These are phyloP conservation scores for Microbotryomycetes sp. DNA, from an alignment of 1,284 basidiomycete species.

Conservation along the genomic window DNA sequence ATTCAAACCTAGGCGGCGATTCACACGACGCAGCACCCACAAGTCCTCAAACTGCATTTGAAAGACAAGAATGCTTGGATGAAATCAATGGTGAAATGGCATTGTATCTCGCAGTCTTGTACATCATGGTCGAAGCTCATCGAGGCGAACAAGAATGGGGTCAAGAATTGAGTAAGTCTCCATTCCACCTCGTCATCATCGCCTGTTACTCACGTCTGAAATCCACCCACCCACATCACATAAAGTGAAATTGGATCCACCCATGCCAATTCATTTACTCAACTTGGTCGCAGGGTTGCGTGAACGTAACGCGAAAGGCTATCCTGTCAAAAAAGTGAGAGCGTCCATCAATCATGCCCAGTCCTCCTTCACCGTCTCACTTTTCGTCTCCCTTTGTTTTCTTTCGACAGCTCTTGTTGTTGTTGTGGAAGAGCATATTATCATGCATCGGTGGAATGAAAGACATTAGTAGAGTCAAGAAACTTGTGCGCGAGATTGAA, in stretches of 20 bases:
- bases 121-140: constrained; percentile 86
- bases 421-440: constrained; percentile 91
- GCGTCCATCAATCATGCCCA: too few relatives aligned
- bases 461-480: constrained; percentile 77
- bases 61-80: constrained; percentile 71
- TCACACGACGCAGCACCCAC: constrained; percentile 1
- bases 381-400: constrained; percentile 5
- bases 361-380: background rate
- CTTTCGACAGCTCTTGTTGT: constrained; percentile 66
- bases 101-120: constrained; percentile 84
- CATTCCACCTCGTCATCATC: too few relatives aligned
- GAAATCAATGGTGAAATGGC: constrained; percentile 85
- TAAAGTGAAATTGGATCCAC: constrained; percentile 87
- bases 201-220: background rate
- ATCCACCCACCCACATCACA: background rate
- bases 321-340: constrained; percentile 88
- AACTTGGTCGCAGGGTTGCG: constrained; percentile 79
- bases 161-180: constrained; percentile 79
- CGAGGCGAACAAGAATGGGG: constrained; percentile 87
- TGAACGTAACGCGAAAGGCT: constrained; percentile 90
- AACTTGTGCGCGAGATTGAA: constrained; percentile 70
- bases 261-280: constrained; percentile 86
- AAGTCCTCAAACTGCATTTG: constrained; percentile 37
- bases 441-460: constrained; percentile 87
- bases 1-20: background rate